Percentiles rank a stretch among this genome's conserved stretches.
Conservation (phyloP, 164 flowering plant species). For the Akebia trifoliata region DNA sequence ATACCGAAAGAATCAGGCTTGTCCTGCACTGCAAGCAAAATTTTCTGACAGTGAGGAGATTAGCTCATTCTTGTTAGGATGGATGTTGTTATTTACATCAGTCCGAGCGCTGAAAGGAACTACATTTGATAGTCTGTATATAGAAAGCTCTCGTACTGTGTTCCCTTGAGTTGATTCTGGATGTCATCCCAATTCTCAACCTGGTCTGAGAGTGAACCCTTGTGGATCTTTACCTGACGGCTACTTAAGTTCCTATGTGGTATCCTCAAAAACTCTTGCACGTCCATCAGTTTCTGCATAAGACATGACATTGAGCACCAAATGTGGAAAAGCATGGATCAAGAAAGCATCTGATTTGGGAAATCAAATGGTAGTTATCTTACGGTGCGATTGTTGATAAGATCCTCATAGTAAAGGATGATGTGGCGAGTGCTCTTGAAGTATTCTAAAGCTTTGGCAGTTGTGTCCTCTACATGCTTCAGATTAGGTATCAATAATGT, state of each 20-base stretch:
- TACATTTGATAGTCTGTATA: constrained; percentile 25
- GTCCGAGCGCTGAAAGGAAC: constrained; percentile 5
- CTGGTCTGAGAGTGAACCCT: constrained; percentile 59
- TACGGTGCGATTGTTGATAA: constrained; percentile 47
- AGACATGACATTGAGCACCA: constrained; percentile 18
- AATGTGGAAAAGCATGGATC: neutral
- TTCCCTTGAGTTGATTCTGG: constrained; percentile 53
- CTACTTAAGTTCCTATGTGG: constrained; percentile 54
- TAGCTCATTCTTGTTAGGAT: too few relatives aligned
- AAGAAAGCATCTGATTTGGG: neutral
- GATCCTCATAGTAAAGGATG: constrained; percentile 59
- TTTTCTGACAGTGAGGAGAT: too few relatives aligned
- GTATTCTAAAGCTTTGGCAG: constrained; percentile 39
- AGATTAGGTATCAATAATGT: constrained; percentile 34
- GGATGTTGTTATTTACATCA: constrained; percentile 21
- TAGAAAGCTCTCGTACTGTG: constrained; percentile 56
- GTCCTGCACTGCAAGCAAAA: too few relatives aligned
- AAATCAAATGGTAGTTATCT: constrained; percentile 11
- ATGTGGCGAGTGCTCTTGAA: constrained; percentile 58
- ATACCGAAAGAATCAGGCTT: too few relatives aligned
- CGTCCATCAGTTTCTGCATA: constrained; percentile 65
- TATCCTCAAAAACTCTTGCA: constrained; percentile 61
- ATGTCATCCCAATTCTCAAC: constrained; percentile 75
- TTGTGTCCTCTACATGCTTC: constrained; percentile 28
- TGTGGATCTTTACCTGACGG: constrained; percentile 92